Evolutionary conservation across 768 basidiomycete species (phyloP), one percentile per base, ranked within the genome.

Genomic region (Auriscalpium orientale): DNA sequence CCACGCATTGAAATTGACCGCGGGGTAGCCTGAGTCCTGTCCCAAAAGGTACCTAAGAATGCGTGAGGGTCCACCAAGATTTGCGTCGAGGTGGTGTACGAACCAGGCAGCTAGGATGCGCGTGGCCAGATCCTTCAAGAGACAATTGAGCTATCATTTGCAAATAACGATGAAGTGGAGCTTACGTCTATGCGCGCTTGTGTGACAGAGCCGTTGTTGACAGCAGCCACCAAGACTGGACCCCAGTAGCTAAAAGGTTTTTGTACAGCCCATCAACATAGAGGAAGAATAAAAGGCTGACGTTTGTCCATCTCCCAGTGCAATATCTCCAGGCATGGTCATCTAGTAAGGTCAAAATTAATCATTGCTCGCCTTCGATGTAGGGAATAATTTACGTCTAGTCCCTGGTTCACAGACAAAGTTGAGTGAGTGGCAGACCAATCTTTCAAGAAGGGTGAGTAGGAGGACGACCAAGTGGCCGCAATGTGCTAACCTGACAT

Each of bases 81-180:
- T n/a, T 11, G 3, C 7, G 7, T 58, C 8, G 28, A 28, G 28
- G 28, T 28, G 28, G 22, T 28, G 28, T 4, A 60, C 60, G 54
- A 66, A 84, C 78, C 80, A 88, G 8, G 78, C 76, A 18, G 85
- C 83, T 13, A 89, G 65, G 55, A 88, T 82, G 20, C 87, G 79
- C 7, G 78, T 78, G 1, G 85, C 87, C 77, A 87, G 79, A 65
- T 89, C 83, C 71, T 81, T 15, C 28, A 12, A 36, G 8, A 36
- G 4, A 15, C 35, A 18, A 36, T 21, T 45, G 0, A 45, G 22
- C 46, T 54, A 22, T 46, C 8, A 16, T 8, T 43, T 4, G 1
- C 8, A 45, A 21, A 49, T 28, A 1, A 46, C 16, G 12, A 28
- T 28, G 28, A 2, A 45, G 18, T n/a, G 21, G 51, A 15, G 45